Evolutionary conservation across 1,139 yeast species (phyloP).

Genomic region (Yamadazyma spencermartinsiae): DNA sequence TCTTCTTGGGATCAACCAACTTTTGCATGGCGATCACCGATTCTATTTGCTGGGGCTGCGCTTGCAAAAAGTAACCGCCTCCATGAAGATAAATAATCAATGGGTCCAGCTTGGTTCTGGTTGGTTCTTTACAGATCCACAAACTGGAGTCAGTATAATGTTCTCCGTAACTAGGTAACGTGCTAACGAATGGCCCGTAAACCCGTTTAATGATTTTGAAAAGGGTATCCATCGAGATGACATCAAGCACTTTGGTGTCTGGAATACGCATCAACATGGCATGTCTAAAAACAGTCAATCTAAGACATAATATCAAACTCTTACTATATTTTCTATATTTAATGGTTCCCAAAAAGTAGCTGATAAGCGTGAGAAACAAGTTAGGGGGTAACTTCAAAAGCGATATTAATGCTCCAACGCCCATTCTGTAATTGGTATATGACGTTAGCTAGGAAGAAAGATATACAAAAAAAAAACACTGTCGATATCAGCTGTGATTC

Average conservation of each 20-base stretch:
- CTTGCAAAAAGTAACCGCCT: conserved; percentile 43
- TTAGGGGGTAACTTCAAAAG: conserved; percentile 12
- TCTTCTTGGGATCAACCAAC: conserved; percentile 28
- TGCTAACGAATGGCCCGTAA: conserved; percentile 4
- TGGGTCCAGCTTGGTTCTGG: conserved; percentile 30
- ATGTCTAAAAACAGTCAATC: conserved; percentile 20
- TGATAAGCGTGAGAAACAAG: conserved; percentile 13
- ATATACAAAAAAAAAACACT: too few species aligned
- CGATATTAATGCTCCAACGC: conserved; percentile 4
- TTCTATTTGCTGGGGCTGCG: conserved; percentile 35
- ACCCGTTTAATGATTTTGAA: conserved; percentile 7
- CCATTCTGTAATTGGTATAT: too few species aligned
- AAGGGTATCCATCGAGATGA: conserved; percentile 5
- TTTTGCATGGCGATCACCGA: conserved; percentile 30
- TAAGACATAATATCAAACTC: conserved; percentile 19
- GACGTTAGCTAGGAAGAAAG: too few species aligned
- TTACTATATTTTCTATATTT: conserved; percentile 20
- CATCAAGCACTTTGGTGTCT: conserved; percentile 13
- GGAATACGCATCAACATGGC: conserved; percentile 18
- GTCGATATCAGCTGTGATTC: too few species aligned
- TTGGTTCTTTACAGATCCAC: conserved; percentile 38
- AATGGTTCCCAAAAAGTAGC: conserved; percentile 20
- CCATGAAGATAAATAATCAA: conserved; percentile 42
- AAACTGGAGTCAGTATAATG: conserved; percentile 32
- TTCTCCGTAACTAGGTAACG: conserved; percentile 34